Evolutionary conservation across 2,329 filamentous ascomycete species (phyloP).

Genomic region (Byssothecium circinans): DNA sequence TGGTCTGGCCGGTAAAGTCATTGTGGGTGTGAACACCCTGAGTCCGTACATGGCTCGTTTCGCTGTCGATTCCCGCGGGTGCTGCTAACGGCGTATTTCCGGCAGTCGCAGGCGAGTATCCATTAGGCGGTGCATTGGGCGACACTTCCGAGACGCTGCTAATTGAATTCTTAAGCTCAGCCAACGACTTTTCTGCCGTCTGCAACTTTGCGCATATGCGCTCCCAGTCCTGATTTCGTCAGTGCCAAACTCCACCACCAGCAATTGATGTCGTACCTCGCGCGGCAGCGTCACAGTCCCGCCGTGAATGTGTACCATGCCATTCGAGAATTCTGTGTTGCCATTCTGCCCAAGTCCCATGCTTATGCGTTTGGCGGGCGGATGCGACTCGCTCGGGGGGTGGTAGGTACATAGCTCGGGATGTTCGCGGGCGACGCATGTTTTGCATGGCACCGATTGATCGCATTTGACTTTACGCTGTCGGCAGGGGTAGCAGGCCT

Average conservation of each 20-base stretch:
- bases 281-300: conserved; percentile 45
- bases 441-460: conserved; percentile 52
- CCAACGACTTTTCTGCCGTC: conserved; percentile 51
- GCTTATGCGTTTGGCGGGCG: conserved; percentile 43
- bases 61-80: conserved; percentile 39
- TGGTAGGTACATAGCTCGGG: conserved; percentile 53
- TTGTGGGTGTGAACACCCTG: conserved; percentile 65
- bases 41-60: conserved; percentile 46
- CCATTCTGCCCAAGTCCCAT: conserved; percentile 38
- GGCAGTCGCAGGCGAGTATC: conserved; percentile 35
- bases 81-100: conserved; percentile 39
- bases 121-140: conserved; percentile 31
- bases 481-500: conserved; percentile 55
- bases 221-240: conserved; percentile 48
- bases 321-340: conserved; percentile 41
- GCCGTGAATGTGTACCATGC: conserved; percentile 43
- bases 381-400: conserved; percentile 44
- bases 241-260: conserved; percentile 8
- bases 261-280: conserved; percentile 29
- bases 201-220: conserved; percentile 52
- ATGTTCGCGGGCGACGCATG: conserved; percentile 54
- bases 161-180: conserved; percentile 47
- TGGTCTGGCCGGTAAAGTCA: conserved; percentile 61
- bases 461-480: conserved; percentile 53
- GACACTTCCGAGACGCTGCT: conserved; percentile 41